Percentiles rank a stretch among this genome's conserved stretches.
phyloP scores from a whole-genome alignment of 768 basidiomycete species.

The Hygrocybe punicea region DNA sequence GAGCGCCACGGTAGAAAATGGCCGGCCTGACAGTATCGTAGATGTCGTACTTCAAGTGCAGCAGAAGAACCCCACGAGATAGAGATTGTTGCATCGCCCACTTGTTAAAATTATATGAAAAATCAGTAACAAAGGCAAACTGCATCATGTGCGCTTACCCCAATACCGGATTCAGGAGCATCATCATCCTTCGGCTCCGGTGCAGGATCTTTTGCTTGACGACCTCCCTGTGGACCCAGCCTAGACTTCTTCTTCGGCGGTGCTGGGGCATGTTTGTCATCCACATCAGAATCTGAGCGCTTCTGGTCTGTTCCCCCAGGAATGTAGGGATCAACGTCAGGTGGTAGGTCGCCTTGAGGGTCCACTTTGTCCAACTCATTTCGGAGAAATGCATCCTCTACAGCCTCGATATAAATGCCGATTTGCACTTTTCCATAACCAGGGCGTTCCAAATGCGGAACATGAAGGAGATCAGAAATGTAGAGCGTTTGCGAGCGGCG shows the following conservation, averaged over 20 bases:
- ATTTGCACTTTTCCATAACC: slow-evolving; percentile 16
- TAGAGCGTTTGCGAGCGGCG: slow-evolving; percentile 17
- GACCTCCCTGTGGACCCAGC: neutral
- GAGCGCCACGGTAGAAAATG: slow-evolving; percentile 8
- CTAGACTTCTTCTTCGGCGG: neutral
- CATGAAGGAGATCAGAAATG: slow-evolving; percentile 17
- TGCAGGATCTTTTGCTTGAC: neutral
- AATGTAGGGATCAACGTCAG: neutral
- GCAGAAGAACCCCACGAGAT: slow-evolving; percentile 6
- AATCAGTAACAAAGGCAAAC: no score
- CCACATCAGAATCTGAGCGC: neutral
- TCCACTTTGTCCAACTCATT: slow-evolving; percentile 10
- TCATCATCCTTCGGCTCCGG: no score
- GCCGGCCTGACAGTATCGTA: slow-evolving; percentile 14
- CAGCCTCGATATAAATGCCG: slow-evolving; percentile 16
- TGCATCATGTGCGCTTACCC: no score
- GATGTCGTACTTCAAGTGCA: slow-evolving; percentile 10
- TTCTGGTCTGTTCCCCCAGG: neutral
- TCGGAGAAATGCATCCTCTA: slow-evolving; percentile 11
- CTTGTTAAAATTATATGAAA: no score
- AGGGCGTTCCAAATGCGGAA: slow-evolving; percentile 9
- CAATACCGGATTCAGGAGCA: no score
- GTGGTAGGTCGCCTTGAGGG: neutral
- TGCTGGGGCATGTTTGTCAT: neutral
- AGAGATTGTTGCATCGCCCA: neutral